Conservation (phyloP, 331 rosid genomes). For the Malus hybrid region DNA sequence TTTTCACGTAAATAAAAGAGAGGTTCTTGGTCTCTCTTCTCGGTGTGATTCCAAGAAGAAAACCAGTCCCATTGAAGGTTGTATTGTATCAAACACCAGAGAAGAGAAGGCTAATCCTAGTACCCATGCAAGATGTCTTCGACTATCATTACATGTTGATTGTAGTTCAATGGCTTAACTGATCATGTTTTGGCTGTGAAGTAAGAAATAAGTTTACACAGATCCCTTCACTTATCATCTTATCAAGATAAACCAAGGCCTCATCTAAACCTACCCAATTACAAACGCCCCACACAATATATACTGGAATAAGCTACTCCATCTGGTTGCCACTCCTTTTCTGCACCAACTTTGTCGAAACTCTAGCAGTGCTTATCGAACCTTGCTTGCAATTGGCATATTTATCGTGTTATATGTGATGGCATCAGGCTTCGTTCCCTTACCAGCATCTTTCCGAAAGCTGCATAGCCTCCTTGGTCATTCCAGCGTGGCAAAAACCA, state of each 20-base stretch:
- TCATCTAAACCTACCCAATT: slow-evolving; percentile 53
- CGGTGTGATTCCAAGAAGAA: too few relatives aligned
- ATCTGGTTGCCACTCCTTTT: slow-evolving; percentile 51
- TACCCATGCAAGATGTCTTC: too few relatives aligned
- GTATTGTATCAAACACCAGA: too few relatives aligned
- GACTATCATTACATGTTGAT: too few relatives aligned
- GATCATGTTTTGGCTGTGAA: too few relatives aligned
- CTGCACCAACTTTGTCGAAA: slow-evolving; percentile 34
- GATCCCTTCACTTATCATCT: slow-evolving; percentile 50
- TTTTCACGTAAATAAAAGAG: too few relatives aligned
- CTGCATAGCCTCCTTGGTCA: slow-evolving; percentile 49
- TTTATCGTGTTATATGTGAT: slow-evolving; percentile 44
- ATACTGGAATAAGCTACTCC: slow-evolving; percentile 54
- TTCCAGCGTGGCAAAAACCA: slow-evolving; percentile 57
- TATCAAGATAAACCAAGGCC: slow-evolving; percentile 54
- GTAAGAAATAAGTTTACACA: too few relatives aligned
- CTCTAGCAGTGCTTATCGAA: slow-evolving; percentile 49
- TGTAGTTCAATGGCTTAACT: too few relatives aligned
- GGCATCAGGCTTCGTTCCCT: slow-evolving; percentile 46
- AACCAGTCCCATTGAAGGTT: too few relatives aligned
- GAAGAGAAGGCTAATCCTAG: too few relatives aligned
- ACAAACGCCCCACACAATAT: slow-evolving; percentile 54
- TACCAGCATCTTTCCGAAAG: slow-evolving; percentile 59
- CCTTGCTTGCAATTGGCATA: slow-evolving; percentile 60
- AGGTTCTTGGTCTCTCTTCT: too few relatives aligned